phyloP scores from a whole-genome alignment of 148 eudicot genomes.

The Camellia lanceoleosa region DNA sequence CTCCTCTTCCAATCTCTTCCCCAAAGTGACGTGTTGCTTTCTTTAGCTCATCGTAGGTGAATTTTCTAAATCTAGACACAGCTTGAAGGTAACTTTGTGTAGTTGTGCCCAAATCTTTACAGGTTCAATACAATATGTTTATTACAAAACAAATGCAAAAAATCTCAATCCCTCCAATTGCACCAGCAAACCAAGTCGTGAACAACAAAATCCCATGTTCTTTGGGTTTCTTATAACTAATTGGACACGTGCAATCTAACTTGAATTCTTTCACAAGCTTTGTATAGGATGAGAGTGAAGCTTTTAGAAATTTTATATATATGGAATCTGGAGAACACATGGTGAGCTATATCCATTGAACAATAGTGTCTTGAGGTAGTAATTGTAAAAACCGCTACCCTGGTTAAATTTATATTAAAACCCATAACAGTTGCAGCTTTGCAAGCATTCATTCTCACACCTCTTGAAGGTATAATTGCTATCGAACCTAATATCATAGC shows the following conservation, averaged over 20 bases:
- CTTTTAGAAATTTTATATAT: slow-evolving; percentile 28
- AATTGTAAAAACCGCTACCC: background rate
- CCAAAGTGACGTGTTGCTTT: background rate
- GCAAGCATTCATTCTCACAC: slow-evolving; percentile 26
- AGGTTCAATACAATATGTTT: slow-evolving; percentile 9
- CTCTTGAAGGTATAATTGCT: slow-evolving; percentile 18
- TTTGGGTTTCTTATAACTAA: slow-evolving; percentile 10
- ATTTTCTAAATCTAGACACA: slow-evolving; percentile 30
- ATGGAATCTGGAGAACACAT: background rate
- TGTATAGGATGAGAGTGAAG: background rate
- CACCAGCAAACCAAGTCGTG: slow-evolving; percentile 23
- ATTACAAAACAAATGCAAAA: slow-evolving; percentile 2
- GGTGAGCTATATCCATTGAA: slow-evolving; percentile 27
- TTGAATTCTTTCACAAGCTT: background rate
- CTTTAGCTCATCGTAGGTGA: slow-evolving; percentile 5
- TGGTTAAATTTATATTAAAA: slow-evolving; percentile 18
- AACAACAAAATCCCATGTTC: slow-evolving; percentile 3
- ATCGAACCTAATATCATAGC: background rate
- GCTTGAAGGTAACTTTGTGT: slow-evolving; percentile 17
- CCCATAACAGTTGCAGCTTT: slow-evolving; percentile 25
- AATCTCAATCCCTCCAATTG: slow-evolving; percentile 23
- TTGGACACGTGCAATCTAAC: slow-evolving; percentile 14
- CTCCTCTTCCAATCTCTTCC: slow-evolving; percentile 8
- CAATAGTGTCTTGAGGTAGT: slow-evolving; percentile 24
- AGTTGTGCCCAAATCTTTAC: background rate